Percentiles rank a stretch among this genome's conserved stretches.
Conservation (phyloP, 805 yeast genomes). For the Kodamaea laetipori region DNA sequence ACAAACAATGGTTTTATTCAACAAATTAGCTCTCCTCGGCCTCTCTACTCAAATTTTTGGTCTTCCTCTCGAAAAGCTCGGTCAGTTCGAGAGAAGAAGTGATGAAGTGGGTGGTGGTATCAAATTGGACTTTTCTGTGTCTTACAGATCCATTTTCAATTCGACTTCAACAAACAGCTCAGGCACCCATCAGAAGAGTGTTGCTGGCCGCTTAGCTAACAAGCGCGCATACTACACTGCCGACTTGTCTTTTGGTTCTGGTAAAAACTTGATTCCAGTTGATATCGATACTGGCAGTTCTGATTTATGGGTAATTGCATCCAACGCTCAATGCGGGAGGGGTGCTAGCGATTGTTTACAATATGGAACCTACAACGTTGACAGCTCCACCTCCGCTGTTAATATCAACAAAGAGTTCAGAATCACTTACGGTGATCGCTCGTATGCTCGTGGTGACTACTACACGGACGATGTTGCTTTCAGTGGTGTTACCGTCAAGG, state of each 20-base stretch:
- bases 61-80: neutral
- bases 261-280: constrained; percentile 11
- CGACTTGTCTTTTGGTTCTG: constrained; percentile 12
- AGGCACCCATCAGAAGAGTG: neutral
- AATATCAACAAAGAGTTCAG: constrained; percentile 5
- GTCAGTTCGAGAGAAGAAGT: constrained; percentile 1
- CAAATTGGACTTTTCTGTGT: constrained; percentile 7
- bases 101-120: constrained; percentile 9
- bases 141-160: neutral
- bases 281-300: constrained; percentile 16
- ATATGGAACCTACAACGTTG: constrained; percentile 11
- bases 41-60: constrained; percentile 1
- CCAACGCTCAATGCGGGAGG: constrained; percentile 3
- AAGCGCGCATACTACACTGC: constrained; percentile 2
- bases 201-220: constrained; percentile 7
- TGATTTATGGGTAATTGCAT: constrained; percentile 16
- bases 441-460: constrained; percentile 8
- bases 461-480: constrained; percentile 5
- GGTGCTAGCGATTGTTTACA: neutral
- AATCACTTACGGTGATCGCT: constrained; percentile 7
- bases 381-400: constrained; percentile 12
- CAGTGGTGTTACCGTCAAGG: constrained; percentile 4
- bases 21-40: neutral
- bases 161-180: neutral
- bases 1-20: constrained; percentile 1